A percentile compares a stretch with the other conserved stretches of the same genome.
Evolutionary conservation across 768 basidiomycete species (phyloP).

Genomic region (Suillus discolor): DNA sequence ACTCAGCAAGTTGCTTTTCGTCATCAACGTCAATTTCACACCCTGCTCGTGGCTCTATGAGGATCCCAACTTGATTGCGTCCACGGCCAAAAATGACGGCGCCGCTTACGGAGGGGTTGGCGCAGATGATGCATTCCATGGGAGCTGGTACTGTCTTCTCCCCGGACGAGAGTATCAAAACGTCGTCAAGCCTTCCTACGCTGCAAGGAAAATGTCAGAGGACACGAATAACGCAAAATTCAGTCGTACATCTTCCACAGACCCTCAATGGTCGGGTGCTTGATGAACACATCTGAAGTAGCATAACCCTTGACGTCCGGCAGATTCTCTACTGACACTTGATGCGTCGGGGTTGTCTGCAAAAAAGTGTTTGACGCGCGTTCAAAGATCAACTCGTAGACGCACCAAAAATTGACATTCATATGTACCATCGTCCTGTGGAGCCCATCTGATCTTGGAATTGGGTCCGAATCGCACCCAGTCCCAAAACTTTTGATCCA

Average conservation of each 20-base stretch:
- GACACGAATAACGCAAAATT: neutral
- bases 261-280: no score
- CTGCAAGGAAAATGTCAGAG: slow-evolving; percentile 1
- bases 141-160: slow-evolving; percentile 28
- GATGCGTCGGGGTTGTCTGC: no score
- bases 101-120: slow-evolving; percentile 21
- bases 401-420: no score
- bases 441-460: slow-evolving; percentile 28
- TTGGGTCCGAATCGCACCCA: slow-evolving; percentile 34
- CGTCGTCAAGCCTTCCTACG: slow-evolving; percentile 39
- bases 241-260: slow-evolving; percentile 37
- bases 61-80: slow-evolving; percentile 34
- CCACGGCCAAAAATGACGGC: slow-evolving; percentile 37
- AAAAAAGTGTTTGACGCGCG: no score
- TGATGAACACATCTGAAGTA: no score
- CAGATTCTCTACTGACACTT: no score
- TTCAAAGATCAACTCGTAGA: no score
- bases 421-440: slow-evolving; percentile 31
- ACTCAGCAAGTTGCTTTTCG: slow-evolving; percentile 24
- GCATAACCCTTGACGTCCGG: no score
- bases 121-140: slow-evolving; percentile 30
- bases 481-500: slow-evolving; percentile 32
- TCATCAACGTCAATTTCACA: slow-evolving; percentile 24
- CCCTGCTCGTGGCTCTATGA: slow-evolving; percentile 29
- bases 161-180: slow-evolving; percentile 28